Conservation (phyloP, 805 yeast species). For the Metschnikowia vanudenii region DNA sequence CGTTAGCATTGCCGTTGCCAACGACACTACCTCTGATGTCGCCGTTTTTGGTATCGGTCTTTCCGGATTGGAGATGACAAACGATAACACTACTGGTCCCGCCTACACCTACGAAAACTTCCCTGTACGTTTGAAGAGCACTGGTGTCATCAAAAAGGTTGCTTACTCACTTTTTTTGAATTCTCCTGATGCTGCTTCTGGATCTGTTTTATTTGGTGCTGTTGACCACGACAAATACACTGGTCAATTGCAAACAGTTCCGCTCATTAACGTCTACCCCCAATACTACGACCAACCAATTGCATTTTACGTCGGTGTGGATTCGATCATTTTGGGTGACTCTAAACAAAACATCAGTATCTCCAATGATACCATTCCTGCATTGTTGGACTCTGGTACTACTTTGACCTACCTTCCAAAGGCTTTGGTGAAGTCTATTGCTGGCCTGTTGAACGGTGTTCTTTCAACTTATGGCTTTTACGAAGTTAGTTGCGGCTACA, state of each 20-base stretch:
- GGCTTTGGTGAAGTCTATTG: constrained; percentile 20
- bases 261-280: constrained; percentile 37
- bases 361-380: constrained; percentile 1
- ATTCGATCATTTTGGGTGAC: constrained; percentile 16
- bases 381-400: constrained; percentile 51
- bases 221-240: constrained; percentile 40
- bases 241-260: constrained; percentile 32
- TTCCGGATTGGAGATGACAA: no score
- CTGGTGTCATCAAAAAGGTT: no score
- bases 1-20: constrained; percentile 73
- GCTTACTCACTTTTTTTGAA: no score
- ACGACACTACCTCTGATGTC: constrained; percentile 55
- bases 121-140: no score
- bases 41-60: constrained; percentile 78
- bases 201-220: no score
- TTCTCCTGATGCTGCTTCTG: no score
- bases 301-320: constrained; percentile 48
- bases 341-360: constrained; percentile 6
- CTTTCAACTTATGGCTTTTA: neutral
- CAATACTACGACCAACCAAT: constrained; percentile 29
- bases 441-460: constrained; percentile 4
- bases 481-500: constrained; percentile 6
- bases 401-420: constrained; percentile 48
- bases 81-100: no score
- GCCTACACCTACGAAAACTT: no score